Evolutionary conservation across 2,329 filamentous ascomycete genomes (phyloP).

Genomic region (Lojkania enalia): DNA sequence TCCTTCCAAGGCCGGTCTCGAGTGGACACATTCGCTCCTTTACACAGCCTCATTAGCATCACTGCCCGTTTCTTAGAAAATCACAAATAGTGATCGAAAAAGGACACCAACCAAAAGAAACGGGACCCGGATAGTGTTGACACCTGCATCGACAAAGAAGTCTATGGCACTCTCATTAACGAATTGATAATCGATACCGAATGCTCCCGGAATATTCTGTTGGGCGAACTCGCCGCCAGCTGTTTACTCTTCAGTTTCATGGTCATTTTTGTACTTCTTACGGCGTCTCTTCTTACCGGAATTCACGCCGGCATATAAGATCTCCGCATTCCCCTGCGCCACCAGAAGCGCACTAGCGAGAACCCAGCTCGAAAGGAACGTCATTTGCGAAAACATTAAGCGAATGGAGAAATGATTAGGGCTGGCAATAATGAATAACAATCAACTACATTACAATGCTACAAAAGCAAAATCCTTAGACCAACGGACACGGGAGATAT

Average conservation of each 20-base stretch:
- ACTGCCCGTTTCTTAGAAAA: not conserved
- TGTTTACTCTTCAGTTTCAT: conserved; percentile 7
- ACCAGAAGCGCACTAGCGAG: conserved; percentile 15
- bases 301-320: conserved; percentile 28
- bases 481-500: not conserved
- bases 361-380: conserved; percentile 12
- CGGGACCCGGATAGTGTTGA: conserved; percentile 51
- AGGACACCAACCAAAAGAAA: conserved; percentile 43
- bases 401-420: conserved; percentile 1
- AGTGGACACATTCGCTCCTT: conserved; percentile 55
- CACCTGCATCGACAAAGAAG: conserved; percentile 21
- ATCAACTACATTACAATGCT: conserved; percentile 15
- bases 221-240: conserved; percentile 29
- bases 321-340: conserved; percentile 14
- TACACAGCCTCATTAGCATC: conserved; percentile 6
- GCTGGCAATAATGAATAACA: conserved; percentile 8
- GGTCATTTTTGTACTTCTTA: not conserved
- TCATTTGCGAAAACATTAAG: conserved; percentile 4
- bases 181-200: conserved; percentile 56
- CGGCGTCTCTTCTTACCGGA: conserved; percentile 19
- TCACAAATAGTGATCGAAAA: not conserved
- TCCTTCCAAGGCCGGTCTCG: conserved; percentile 51
- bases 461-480: conserved; percentile 10
- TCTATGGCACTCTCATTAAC: conserved; percentile 49
- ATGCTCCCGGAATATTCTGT: conserved; percentile 50